Evolutionary conservation across 768 basidiomycete genomes (phyloP).

Genomic region (Solioccasus polychromus): DNA sequence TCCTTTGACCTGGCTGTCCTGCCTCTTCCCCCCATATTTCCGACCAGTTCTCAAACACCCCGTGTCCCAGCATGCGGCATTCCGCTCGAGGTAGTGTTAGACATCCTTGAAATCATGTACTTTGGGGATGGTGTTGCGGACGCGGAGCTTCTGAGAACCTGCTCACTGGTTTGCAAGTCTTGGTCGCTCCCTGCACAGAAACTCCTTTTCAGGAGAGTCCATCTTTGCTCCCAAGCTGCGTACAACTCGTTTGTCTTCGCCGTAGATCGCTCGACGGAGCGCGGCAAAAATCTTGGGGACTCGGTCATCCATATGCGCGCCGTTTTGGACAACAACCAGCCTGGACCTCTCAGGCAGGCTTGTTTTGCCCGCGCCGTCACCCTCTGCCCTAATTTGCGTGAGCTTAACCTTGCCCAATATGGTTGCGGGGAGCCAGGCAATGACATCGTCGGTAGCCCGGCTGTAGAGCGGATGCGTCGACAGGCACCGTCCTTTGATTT

Average conservation of each 20-base stretch:
- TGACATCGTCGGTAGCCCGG: slow-evolving; percentile 48
- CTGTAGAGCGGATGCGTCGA: slow-evolving; percentile 45
- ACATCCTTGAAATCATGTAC: slow-evolving; percentile 59
- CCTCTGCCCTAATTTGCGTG: slow-evolving; percentile 56
- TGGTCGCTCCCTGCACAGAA: slow-evolving; percentile 68
- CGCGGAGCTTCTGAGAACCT: slow-evolving; percentile 45
- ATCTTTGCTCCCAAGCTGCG: slow-evolving; percentile 50
- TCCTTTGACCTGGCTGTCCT: slow-evolving; percentile 38
- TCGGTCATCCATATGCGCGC: slow-evolving; percentile 53
- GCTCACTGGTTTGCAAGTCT: slow-evolving; percentile 61
- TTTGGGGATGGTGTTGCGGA: slow-evolving; percentile 37
- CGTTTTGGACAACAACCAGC: slow-evolving; percentile 68
- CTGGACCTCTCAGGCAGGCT: slow-evolving; percentile 48
- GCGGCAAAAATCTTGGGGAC: slow-evolving; percentile 50
- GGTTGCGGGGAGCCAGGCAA: slow-evolving; percentile 51
- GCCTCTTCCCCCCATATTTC: slow-evolving; percentile 21
- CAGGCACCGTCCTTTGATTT: slow-evolving; percentile 55
- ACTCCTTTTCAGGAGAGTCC: slow-evolving; percentile 58
- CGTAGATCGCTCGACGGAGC: slow-evolving; percentile 43
- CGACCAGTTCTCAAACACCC: slow-evolving; percentile 13
- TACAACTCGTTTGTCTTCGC: slow-evolving; percentile 54
- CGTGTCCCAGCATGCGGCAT: slow-evolving; percentile 34
- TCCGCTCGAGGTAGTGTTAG: slow-evolving; percentile 62
- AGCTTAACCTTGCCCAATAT: slow-evolving; percentile 57
- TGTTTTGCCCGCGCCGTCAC: slow-evolving; percentile 59